These are phyloP conservation scores for Fraxinus baroniana DNA, from an alignment of 305 asterid species.

Conservation along the genomic window DNA sequence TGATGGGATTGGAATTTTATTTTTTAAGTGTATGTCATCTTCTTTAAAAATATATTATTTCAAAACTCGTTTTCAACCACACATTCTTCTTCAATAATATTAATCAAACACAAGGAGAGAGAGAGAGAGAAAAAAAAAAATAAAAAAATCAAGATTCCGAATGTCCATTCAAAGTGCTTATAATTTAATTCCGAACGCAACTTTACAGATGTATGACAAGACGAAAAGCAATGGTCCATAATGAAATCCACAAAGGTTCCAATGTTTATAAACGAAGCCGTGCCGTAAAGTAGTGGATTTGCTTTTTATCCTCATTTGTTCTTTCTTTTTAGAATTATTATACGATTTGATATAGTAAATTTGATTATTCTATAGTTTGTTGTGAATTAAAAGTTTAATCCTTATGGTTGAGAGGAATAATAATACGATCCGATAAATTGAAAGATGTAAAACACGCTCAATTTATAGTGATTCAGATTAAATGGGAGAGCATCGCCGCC, in stretches of 20 bases:
- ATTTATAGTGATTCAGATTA: neutral
- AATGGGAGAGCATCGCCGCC: neutral
- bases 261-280: slow-evolving; percentile 58
- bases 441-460: neutral
- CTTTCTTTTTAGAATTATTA: neutral
- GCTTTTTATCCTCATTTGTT: neutral
- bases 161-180: neutral
- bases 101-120: neutral
- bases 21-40: no score
- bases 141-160: neutral
- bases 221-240: slow-evolving; percentile 28
- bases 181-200: slow-evolving; percentile 19
- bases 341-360: neutral
- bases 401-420: neutral
- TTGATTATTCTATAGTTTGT: neutral
- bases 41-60: no score
- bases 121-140: no score
- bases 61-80: no score
- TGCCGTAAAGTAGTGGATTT: slow-evolving; percentile 26
- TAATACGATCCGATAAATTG: neutral
- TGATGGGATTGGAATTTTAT: neutral
- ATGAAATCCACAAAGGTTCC: slow-evolving; percentile 26
- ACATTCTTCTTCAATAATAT: no score
- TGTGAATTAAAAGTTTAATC: neutral
- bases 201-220: neutral